phyloP scores from a whole-genome alignment of 2,329 filamentous ascomycete genomes.

The Helicocarpus griseus region DNA sequence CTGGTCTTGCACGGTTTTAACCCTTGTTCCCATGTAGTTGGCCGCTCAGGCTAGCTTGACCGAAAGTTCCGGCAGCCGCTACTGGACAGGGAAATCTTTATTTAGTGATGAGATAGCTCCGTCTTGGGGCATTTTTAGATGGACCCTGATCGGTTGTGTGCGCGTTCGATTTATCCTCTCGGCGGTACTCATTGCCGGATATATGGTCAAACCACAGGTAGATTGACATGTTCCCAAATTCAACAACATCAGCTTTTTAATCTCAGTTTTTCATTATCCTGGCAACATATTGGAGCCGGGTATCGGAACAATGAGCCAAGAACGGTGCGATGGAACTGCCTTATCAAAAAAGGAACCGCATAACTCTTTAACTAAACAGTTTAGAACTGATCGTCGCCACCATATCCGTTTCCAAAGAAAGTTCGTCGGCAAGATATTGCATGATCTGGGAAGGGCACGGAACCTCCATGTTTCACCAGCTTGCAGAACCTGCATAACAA shows the following conservation, averaged over 20 bases:
- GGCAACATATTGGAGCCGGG: neutral
- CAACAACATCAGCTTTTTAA: neutral
- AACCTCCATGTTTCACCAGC: no score
- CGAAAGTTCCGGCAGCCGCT: neutral
- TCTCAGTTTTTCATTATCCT: neutral
- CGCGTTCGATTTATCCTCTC: no score
- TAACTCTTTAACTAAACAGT: neutral
- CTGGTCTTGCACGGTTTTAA: neutral
- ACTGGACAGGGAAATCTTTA: neutral
- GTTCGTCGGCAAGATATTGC: no score
- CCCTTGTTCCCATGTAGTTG: neutral
- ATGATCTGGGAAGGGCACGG: no score
- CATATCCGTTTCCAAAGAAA: neutral
- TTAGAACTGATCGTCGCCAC: neutral
- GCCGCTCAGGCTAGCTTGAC: neutral
- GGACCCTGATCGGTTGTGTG: no score
- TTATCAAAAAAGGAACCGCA: neutral
- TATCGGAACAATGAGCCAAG: neutral
- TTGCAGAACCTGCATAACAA: no score
- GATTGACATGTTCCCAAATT: no score
- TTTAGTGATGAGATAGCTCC: no score
- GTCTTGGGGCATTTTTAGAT: no score
- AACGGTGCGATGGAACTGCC: neutral
- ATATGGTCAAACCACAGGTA: no score
- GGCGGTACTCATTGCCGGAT: no score